phyloP scores from a whole-genome alignment of 208 protist genomes.

The Entamoeba dispar region DNA sequence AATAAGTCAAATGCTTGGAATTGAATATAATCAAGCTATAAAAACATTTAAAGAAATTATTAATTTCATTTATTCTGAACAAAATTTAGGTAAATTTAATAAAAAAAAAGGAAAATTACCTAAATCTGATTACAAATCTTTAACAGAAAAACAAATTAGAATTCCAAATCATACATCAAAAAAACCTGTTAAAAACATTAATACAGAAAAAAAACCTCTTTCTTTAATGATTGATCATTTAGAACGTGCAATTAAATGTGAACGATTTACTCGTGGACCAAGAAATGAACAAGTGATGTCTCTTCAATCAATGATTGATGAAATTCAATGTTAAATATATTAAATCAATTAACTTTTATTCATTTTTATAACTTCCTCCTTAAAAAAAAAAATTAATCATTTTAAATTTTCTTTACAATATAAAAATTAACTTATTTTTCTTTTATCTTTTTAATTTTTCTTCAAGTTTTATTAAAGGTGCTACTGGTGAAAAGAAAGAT shows the following conservation, averaged over 20 bases:
- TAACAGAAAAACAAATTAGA: background rate
- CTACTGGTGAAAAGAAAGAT: background rate
- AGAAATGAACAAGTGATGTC: background rate
- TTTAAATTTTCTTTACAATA: too few relatives aligned
- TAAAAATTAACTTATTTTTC: too few relatives aligned
- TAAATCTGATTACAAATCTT: too few relatives aligned
- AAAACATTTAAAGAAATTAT: too few relatives aligned
- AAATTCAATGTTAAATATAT: background rate
- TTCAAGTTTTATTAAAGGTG: background rate
- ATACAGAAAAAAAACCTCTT: background rate
- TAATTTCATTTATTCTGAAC: too few relatives aligned
- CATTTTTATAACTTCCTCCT: too few relatives aligned
- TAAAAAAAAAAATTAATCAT: too few relatives aligned
- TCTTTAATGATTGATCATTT: background rate
- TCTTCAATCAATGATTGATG: background rate
- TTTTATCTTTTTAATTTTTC: background rate
- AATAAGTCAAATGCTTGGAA: too few relatives aligned
- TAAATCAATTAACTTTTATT: too few relatives aligned
- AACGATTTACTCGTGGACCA: background rate
- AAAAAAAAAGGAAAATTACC: too few relatives aligned
- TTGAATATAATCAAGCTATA: too few relatives aligned
- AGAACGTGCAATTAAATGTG: background rate
- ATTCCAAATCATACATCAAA: background rate
- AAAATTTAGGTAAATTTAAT: too few relatives aligned
- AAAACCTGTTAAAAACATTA: background rate